phyloP scores from a whole-genome alignment of 2,329 filamentous ascomycete species.

The Cladosporium phlei region DNA sequence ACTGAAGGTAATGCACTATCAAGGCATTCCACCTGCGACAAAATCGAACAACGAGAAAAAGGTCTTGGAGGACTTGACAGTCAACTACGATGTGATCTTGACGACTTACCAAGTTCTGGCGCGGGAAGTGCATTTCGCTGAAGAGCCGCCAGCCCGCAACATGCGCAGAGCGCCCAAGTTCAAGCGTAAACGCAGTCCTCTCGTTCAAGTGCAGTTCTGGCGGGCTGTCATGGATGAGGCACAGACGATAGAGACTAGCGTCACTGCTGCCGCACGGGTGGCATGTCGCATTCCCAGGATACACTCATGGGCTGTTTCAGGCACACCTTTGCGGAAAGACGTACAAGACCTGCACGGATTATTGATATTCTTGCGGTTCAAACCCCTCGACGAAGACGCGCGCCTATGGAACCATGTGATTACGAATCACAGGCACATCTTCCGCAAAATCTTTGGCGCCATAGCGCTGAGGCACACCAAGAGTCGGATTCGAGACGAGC shows the following conservation, averaged over 20 bases:
- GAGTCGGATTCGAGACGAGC: constrained; percentile 69
- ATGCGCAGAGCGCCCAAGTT: constrained; percentile 47
- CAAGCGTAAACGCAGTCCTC: constrained; percentile 66
- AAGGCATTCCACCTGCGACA: constrained; percentile 41
- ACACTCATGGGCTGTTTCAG: constrained; percentile 89
- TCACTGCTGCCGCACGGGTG: constrained; percentile 75
- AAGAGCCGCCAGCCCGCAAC: constrained; percentile 64
- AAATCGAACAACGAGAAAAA: constrained; percentile 33
- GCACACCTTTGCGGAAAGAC: constrained; percentile 79
- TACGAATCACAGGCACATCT: constrained; percentile 54
- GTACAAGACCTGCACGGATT: constrained; percentile 75
- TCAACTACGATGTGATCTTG: constrained; percentile 53
- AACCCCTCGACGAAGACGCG: constrained; percentile 65
- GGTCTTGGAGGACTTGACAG: constrained; percentile 43
- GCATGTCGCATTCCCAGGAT: constrained; percentile 74
- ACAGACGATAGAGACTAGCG: constrained; percentile 89
- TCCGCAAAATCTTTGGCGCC: constrained; percentile 63
- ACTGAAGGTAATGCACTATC: constrained; percentile 54
- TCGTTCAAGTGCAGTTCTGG: constrained; percentile 84
- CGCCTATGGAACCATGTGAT: constrained; percentile 66
- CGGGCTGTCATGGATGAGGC: constrained; percentile 69
- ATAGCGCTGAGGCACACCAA: constrained; percentile 86
- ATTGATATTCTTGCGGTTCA: constrained; percentile 71
- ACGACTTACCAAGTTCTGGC: constrained; percentile 67
- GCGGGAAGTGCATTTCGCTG: constrained; percentile 72